A percentile compares a stretch with the other conserved stretches of the same genome.
phyloP scores from a whole-genome alignment of 495 filamentous ascomycete species.

The Chaetomium fimeti region DNA sequence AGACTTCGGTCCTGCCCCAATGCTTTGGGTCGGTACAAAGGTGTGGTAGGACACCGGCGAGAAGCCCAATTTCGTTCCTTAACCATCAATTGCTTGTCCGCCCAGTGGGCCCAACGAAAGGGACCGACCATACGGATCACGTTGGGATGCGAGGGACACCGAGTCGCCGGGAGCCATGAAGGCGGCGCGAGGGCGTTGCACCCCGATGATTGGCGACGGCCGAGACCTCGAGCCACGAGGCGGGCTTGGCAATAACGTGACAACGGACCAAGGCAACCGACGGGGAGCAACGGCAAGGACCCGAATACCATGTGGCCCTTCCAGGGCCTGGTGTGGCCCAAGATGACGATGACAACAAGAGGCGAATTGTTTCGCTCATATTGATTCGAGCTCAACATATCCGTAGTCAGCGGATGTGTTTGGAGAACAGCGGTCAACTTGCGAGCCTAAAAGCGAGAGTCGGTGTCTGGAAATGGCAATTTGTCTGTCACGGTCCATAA shows the following conservation, averaged over 20 bases:
- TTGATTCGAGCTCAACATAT: neutral
- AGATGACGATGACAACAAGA: neutral
- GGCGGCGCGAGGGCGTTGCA: slow-evolving; percentile 2
- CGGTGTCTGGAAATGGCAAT: slow-evolving; percentile 14
- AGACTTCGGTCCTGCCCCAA: neutral
- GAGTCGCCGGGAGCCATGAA: slow-evolving; percentile 15
- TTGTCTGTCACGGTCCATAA: neutral
- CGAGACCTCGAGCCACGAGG: slow-evolving; percentile 2
- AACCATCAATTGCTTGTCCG: neutral
- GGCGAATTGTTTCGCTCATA: neutral
- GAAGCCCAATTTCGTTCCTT: neutral
- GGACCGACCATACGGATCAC: slow-evolving; percentile 26
- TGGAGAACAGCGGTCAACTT: neutral
- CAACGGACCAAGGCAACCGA: slow-evolving; percentile 13
- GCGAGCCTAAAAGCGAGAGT: neutral
- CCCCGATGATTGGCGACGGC: slow-evolving; percentile 1
- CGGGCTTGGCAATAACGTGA: slow-evolving; percentile 11
- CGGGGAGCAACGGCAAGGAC: slow-evolving; percentile 8
- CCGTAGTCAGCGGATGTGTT: slow-evolving; percentile 2
- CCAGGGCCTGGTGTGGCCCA: neutral
- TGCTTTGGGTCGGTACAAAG: neutral
- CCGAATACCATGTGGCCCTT: slow-evolving; percentile 9
- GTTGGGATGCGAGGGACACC: slow-evolving; percentile 18
- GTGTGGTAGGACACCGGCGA: slow-evolving; percentile 1
- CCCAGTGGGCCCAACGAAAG: slow-evolving; percentile 17